Evolutionary conservation across 768 basidiomycete species (phyloP).

Genomic region (Amyloporia xantha): DNA sequence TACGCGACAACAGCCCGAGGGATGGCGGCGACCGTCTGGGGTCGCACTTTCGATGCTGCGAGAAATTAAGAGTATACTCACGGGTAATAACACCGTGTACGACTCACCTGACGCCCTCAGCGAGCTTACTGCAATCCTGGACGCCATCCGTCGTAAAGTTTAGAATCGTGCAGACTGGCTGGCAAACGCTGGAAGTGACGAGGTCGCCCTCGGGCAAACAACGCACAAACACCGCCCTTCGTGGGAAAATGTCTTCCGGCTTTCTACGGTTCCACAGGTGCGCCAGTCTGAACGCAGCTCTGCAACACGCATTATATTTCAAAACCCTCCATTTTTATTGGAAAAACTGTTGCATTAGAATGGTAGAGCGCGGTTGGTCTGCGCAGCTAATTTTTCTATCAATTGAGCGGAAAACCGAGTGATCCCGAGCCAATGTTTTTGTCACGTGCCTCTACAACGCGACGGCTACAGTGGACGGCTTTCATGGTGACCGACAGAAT

Average conservation of each 20-base stretch:
- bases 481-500: no score
- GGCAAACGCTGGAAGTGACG: constrained; percentile 1
- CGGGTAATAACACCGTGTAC: no score
- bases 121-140: constrained; percentile 62
- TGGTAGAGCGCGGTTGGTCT: no score
- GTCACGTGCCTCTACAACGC: not conserved
- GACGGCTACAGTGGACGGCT: no score
- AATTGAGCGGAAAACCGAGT: not conserved
- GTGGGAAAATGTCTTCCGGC: constrained; percentile 1
- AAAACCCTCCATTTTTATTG: no score
- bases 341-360: no score
- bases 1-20: constrained; percentile 25
- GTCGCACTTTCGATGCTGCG: constrained; percentile 37
- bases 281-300: no score
- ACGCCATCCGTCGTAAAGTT: constrained; percentile 41
- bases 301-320: no score
- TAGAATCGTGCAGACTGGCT: not conserved
- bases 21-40: constrained; percentile 28
- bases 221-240: constrained; percentile 1
- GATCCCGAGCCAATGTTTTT: not conserved
- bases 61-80: not conserved
- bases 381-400: no score
- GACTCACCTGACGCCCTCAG: constrained; percentile 53
- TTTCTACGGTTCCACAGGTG: constrained; percentile 1
- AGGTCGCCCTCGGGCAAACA: constrained; percentile 3